Conservation (phyloP, 2,329 filamentous ascomycete genomes). For the Catunica adiposa region DNA sequence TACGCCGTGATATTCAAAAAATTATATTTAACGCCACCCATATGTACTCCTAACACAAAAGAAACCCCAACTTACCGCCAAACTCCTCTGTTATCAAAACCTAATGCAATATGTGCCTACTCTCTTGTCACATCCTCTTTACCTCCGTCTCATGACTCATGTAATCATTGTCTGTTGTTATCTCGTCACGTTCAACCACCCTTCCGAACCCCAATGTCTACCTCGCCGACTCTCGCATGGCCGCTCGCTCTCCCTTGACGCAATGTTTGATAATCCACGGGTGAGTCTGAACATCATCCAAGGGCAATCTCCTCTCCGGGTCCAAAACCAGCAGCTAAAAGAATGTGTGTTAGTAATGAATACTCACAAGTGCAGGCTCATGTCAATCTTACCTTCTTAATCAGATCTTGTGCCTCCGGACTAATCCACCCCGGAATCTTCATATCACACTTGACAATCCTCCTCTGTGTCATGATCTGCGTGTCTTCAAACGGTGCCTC, state of each 20-base stretch:
- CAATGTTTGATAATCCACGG: constrained; percentile 98
- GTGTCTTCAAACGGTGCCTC: constrained; percentile 96
- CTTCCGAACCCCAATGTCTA: neutral
- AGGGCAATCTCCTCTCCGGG: constrained; percentile 77
- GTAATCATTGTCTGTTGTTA: neutral
- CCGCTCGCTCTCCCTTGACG: constrained; percentile 41
- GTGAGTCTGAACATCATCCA: constrained; percentile 76
- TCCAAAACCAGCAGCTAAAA: constrained; percentile 69
- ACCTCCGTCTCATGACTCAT: neutral
- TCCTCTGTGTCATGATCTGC: constrained; percentile 79
- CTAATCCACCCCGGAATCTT: constrained; percentile 81
- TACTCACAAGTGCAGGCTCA: neutral
- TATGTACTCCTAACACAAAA: too few relatives aligned
- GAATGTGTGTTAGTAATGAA: constrained; percentile 7
- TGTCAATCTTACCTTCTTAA: constrained; percentile 54
- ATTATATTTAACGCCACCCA: too few relatives aligned
- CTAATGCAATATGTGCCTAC: neutral
- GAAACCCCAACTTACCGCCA: too few relatives aligned
- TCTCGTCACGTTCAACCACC: neutral
- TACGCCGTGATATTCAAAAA: too few relatives aligned
- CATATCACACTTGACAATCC: constrained; percentile 84
- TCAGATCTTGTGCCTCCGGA: constrained; percentile 76
- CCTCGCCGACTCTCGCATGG: constrained; percentile 28
- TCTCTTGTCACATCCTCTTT: neutral
- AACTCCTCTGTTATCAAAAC: too few relatives aligned